phyloP scores from a whole-genome alignment of 78 protist species.

The Guillardia theta region DNA sequence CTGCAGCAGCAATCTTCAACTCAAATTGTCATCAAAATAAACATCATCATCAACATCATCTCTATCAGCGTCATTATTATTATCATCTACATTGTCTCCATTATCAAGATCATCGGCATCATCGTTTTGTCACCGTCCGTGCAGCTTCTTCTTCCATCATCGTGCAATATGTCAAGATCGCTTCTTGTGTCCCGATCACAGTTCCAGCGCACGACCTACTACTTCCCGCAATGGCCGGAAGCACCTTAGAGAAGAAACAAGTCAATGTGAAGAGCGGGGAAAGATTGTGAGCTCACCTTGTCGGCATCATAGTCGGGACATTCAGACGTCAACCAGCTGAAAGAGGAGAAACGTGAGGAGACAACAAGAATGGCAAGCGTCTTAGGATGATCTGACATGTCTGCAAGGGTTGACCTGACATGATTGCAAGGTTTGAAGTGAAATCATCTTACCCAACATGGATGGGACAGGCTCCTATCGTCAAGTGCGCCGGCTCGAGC shows the following conservation, averaged over 20 bases:
- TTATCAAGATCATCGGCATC: background rate
- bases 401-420: too few relatives aligned
- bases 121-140: background rate
- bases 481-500: background rate
- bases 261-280: too few relatives aligned
- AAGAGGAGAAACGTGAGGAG: too few relatives aligned
- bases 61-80: background rate
- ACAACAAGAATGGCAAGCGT: too few relatives aligned
- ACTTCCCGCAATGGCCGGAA: background rate
- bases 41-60: background rate
- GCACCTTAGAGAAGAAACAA: too few relatives aligned
- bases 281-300: too few relatives aligned
- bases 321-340: background rate
- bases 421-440: too few relatives aligned
- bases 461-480: background rate
- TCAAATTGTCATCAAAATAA: too few relatives aligned
- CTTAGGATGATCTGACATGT: too few relatives aligned
- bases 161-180: background rate
- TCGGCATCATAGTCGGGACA: background rate
- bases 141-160: background rate
- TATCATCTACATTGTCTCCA: background rate
- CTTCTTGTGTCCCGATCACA: background rate
- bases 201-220: background rate
- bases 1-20: too few relatives aligned
- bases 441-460: background rate